phyloP scores from a whole-genome alignment of 2,329 filamentous ascomycete species.

The Clathrospora elynae region DNA sequence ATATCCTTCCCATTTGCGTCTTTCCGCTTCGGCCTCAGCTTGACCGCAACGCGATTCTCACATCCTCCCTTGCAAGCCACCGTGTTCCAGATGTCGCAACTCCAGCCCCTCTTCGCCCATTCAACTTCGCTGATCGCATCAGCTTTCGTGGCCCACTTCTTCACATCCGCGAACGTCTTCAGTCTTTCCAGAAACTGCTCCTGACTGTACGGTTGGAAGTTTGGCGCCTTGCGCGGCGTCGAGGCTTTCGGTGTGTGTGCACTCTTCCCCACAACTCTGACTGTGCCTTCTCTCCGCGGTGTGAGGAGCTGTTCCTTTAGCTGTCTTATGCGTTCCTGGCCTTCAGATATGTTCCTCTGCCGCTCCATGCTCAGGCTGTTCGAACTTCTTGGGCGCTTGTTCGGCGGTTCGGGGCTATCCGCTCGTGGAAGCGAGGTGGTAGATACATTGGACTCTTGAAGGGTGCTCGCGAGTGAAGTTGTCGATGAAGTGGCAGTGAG shows the following conservation, averaged over 20 bases:
- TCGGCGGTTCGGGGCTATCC: constrained; percentile 36
- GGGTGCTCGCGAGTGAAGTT: constrained; percentile 39
- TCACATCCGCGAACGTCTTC: constrained; percentile 87
- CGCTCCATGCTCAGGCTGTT: constrained; percentile 35
- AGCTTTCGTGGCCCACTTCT: constrained; percentile 92
- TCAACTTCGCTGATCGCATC: constrained; percentile 83
- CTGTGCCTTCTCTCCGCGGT: constrained; percentile 34
- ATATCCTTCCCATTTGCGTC: constrained; percentile 52
- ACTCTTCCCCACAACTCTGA: constrained; percentile 38
- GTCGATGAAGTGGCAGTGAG: constrained; percentile 59
- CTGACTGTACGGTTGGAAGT: constrained; percentile 86
- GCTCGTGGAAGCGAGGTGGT: constrained; percentile 32
- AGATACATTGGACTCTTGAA: constrained; percentile 48
- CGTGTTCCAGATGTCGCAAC: constrained; percentile 73
- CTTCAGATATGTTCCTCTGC: constrained; percentile 34
- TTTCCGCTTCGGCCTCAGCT: constrained; percentile 64
- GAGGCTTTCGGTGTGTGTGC: constrained; percentile 31
- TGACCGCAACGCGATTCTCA: constrained; percentile 81
- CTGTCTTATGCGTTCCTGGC: constrained; percentile 38
- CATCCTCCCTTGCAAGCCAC: constrained; percentile 83
- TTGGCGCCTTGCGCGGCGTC: constrained; percentile 56
- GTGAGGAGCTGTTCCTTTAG: constrained; percentile 43
- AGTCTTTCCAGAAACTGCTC: constrained; percentile 79
- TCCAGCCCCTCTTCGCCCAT: constrained; percentile 94
- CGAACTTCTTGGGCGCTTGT: constrained; percentile 45